phyloP scores from a whole-genome alignment of 78 protist genomes.

The Acrasis kona region DNA sequence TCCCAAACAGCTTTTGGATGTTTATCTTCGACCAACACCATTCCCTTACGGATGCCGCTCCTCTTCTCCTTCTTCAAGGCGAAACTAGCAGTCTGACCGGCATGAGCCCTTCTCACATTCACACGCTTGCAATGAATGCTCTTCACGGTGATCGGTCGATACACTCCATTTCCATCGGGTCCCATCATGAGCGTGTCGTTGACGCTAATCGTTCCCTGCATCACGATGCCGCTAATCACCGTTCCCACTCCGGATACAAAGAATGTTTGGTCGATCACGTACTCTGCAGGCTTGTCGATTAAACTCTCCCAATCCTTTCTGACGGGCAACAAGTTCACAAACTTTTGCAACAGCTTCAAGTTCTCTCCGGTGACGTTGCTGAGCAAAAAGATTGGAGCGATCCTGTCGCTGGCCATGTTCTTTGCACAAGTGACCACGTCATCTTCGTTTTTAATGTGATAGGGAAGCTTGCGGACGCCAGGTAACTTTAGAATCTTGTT shows the following conservation, averaged over 20 bases:
- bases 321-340: slow-evolving; percentile 72
- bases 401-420: slow-evolving; percentile 35
- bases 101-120: slow-evolving; percentile 48
- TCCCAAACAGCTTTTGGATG: slow-evolving; percentile 26
- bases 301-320: slow-evolving; percentile 39
- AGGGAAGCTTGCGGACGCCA: slow-evolving; percentile 60
- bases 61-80: slow-evolving; percentile 69
- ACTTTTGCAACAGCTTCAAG: slow-evolving; percentile 46
- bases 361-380: slow-evolving; percentile 77
- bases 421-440: slow-evolving; percentile 69
- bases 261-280: slow-evolving; percentile 49
- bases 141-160: slow-evolving; percentile 45
- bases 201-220: slow-evolving; percentile 41
- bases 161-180: slow-evolving; percentile 71
- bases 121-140: slow-evolving; percentile 52
- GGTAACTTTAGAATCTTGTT: slow-evolving; percentile 22
- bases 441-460: slow-evolving; percentile 45
- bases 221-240: slow-evolving; percentile 76
- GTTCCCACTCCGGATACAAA: slow-evolving; percentile 67
- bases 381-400: slow-evolving; percentile 76
- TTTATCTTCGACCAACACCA: slow-evolving; percentile 47
- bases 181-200: slow-evolving; percentile 63
- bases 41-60: slow-evolving; percentile 67
- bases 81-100: slow-evolving; percentile 69
- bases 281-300: slow-evolving; percentile 30